These are phyloP conservation scores for Colletotrichum truncatum DNA, from an alignment of 2,329 filamentous ascomycete species.

Conservation along the genomic window DNA sequence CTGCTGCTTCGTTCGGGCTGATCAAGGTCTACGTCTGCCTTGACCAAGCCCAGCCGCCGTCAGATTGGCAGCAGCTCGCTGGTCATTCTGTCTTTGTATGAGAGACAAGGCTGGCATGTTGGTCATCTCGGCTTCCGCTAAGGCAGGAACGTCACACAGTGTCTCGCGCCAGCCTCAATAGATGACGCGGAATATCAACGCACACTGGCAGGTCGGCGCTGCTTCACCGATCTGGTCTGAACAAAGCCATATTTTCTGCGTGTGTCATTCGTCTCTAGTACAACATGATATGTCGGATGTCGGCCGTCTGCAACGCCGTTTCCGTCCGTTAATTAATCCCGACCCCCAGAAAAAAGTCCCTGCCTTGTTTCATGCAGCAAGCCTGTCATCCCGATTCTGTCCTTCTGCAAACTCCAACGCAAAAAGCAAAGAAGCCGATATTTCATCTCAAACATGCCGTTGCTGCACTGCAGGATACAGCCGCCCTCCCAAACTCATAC, in stretches of 20 bases:
- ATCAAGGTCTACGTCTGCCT: slow-evolving; percentile 3
- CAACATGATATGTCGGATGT: slow-evolving; percentile 24
- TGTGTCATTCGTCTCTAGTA: slow-evolving; percentile 17
- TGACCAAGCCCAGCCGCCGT: slow-evolving; percentile 4
- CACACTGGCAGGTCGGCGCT: not conserved
- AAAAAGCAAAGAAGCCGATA: slow-evolving; percentile 24
- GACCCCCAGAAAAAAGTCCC: slow-evolving; percentile 22
- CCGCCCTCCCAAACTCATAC: slow-evolving; percentile 23
- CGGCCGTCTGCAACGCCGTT: slow-evolving; percentile 26
- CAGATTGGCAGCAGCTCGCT: not conserved
- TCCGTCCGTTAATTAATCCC: slow-evolving; percentile 19
- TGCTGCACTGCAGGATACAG: slow-evolving; percentile 10
- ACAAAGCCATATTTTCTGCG: slow-evolving; percentile 12
- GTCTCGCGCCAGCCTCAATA: slow-evolving; percentile 15
- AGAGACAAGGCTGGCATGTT: slow-evolving; percentile 10
- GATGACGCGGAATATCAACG: slow-evolving; percentile 24
- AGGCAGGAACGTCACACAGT: slow-evolving; percentile 19
- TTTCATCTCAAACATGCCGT: slow-evolving; percentile 26
- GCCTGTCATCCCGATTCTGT: slow-evolving; percentile 14
- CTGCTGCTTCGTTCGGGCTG: slow-evolving; percentile 23
- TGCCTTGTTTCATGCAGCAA: slow-evolving; percentile 17
- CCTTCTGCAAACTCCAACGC: slow-evolving; percentile 28
- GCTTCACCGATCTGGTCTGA: not conserved
- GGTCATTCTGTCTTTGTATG: slow-evolving; percentile 14
- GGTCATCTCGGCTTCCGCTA: slow-evolving; percentile 3